Evolutionary conservation across 257 asterid species (phyloP).

Genomic region (Solanum appendiculatum): DNA sequence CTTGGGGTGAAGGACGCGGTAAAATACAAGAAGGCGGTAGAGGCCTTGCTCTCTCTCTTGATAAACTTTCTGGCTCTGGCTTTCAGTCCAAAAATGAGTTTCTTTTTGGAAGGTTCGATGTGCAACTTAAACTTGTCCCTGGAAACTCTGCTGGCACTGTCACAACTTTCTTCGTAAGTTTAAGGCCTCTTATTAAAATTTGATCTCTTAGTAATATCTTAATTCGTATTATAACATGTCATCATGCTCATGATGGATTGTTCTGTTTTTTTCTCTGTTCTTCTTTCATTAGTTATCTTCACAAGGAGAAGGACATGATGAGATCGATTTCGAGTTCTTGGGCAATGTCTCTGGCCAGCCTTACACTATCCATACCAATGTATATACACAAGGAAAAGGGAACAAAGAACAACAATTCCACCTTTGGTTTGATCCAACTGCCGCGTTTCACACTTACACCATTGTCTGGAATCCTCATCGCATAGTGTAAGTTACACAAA

Average conservation of each 20-base stretch:
- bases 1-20: not conserved
- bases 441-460: conserved; percentile 6
- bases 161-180: not conserved
- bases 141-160: not conserved
- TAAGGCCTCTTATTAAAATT: not conserved
- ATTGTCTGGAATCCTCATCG: conserved; percentile 3
- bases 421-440: conserved; percentile 5
- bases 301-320: not conserved
- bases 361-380: conserved; percentile 2
- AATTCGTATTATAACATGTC: not conserved
- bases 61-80: not conserved
- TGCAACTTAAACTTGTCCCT: not conserved
- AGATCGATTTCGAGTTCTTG: conserved; percentile 1
- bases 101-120: not conserved
- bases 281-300: not conserved
- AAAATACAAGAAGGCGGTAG: not conserved
- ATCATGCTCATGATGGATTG: not conserved
- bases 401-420: conserved; percentile 5
- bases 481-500: not conserved
- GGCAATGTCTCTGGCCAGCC: conserved; percentile 2
- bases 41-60: not conserved
- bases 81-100: not conserved
- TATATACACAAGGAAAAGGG: conserved; percentile 2
- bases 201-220: not conserved
- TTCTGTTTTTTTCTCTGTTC: not conserved